These are phyloP conservation scores for Davidsoniella eucalypti DNA, from an alignment of 2,329 filamentous ascomycete species.

Conservation along the genomic window DNA sequence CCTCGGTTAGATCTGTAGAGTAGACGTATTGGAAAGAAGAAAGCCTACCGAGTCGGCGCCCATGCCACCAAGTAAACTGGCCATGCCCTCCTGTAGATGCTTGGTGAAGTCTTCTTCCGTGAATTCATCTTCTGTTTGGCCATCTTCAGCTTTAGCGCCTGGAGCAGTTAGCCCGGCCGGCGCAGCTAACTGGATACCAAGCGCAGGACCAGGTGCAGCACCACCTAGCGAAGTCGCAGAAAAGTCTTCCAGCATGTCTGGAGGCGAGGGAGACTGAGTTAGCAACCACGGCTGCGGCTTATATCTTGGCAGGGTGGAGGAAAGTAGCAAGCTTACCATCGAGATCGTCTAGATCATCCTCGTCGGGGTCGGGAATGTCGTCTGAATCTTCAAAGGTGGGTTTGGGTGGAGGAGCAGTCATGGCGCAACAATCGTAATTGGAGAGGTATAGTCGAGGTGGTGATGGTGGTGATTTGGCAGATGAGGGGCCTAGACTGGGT, in stretches of 20 bases:
- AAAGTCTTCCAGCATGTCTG: conserved; percentile 90
- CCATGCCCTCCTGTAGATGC: conserved; percentile 12
- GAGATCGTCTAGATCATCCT: conserved; percentile 80
- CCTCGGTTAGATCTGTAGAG: neutral
- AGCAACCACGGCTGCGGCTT: neutral
- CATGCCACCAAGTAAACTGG: conserved; percentile 9
- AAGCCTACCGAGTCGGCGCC: conserved; percentile 11
- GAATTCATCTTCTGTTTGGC: conserved; percentile 8
- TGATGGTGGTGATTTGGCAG: too few species aligned
- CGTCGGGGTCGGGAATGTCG: conserved; percentile 72
- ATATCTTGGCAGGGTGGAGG: conserved; percentile 9
- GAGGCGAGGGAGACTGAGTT: conserved; percentile 8
- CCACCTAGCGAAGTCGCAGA: conserved; percentile 29
- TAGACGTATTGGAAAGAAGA: neutral
- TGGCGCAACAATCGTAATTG: neutral
- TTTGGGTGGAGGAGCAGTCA: conserved; percentile 10
- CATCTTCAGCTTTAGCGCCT: neutral
- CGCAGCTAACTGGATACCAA: conserved; percentile 19
- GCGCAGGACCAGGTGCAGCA: neutral
- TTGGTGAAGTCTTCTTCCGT: conserved; percentile 12
- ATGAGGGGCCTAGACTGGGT: too few species aligned
- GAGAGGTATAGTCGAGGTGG: too few species aligned
- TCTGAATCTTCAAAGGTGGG: conserved; percentile 21
- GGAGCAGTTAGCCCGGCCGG: conserved; percentile 17
- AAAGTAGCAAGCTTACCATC: conserved; percentile 43